A percentile compares a stretch with the other conserved stretches of the same genome.
phyloP scores from a whole-genome alignment of 306 rosid species.

The Sophora flavescens region DNA sequence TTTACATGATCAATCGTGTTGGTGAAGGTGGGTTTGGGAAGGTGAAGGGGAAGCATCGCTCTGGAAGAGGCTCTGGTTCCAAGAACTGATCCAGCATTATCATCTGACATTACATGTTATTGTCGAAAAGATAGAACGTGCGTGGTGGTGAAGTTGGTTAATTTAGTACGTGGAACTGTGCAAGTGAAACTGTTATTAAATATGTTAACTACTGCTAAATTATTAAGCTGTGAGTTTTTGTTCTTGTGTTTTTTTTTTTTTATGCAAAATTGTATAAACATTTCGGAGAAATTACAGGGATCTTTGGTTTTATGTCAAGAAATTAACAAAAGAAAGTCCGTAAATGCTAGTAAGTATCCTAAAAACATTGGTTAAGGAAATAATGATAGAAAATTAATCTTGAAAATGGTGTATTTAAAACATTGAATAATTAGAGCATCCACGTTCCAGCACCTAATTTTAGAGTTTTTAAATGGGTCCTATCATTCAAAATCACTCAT shows the following conservation, averaged over 20 bases:
- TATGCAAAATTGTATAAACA: not conserved
- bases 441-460: too few species aligned
- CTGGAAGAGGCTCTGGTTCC: not conserved
- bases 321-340: too few species aligned
- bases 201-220: not conserved
- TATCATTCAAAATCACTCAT: too few species aligned
- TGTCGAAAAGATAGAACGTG: not conserved
- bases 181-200: not conserved
- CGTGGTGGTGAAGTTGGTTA: not conserved
- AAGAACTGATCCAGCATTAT: not conserved
- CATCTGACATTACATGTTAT: too few species aligned
- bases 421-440: too few species aligned
- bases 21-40: conserved; percentile 33
- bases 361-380: too few species aligned
- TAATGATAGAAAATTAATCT: too few species aligned
- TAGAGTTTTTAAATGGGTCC: too few species aligned
- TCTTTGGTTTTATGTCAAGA: too few species aligned
- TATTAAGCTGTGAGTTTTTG: not conserved
- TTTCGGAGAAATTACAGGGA: too few species aligned
- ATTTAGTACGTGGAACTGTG: not conserved
- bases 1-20: conserved; percentile 71
- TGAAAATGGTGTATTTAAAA: too few species aligned
- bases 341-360: too few species aligned
- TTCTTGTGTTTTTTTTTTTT: not conserved
- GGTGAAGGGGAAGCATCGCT: not conserved